phyloP scores from a whole-genome alignment of 1,139 yeast species.

The Yamadazyma sp. region DNA sequence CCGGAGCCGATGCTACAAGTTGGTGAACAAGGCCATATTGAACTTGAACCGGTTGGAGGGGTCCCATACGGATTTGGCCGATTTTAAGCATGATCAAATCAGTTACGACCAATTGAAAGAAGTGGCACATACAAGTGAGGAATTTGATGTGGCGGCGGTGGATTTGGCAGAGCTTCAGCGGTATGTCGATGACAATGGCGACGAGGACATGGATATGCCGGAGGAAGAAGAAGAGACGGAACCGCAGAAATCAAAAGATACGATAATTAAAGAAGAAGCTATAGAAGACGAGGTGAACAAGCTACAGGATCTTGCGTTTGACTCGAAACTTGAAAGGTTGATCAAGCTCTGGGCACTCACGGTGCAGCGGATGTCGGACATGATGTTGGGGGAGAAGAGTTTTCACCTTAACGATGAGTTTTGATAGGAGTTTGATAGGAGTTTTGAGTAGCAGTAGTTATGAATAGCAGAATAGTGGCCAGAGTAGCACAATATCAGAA shows the following conservation, averaged over 20 bases:
- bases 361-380: conserved; percentile 45
- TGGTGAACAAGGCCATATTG: conserved; percentile 54
- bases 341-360: conserved; percentile 63
- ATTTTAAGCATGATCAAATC: conserved; percentile 16
- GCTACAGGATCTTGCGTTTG: conserved; percentile 28
- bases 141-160: conserved; percentile 18
- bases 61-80: conserved; percentile 10
- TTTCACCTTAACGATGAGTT: conserved; percentile 12
- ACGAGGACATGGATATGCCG: conserved; percentile 5
- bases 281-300: conserved; percentile 27
- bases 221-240: conserved; percentile 6
- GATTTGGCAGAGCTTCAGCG: conserved; percentile 6
- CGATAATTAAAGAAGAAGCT: conserved; percentile 18
- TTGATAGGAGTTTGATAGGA: no score
- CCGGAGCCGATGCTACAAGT: conserved; percentile 56
- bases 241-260: conserved; percentile 6
- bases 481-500: no score
- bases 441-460: no score
- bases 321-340: conserved; percentile 54
- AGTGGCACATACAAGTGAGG: conserved; percentile 3
- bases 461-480: no score
- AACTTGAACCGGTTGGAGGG: conserved; percentile 21
- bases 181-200: conserved; percentile 9
- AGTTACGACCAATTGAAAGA: conserved; percentile 3
- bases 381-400: conserved; percentile 35